A percentile compares a stretch with the other conserved stretches of the same genome.
Conservation (phyloP, 305 asterid species). For the Fraxinus nigra region DNA sequence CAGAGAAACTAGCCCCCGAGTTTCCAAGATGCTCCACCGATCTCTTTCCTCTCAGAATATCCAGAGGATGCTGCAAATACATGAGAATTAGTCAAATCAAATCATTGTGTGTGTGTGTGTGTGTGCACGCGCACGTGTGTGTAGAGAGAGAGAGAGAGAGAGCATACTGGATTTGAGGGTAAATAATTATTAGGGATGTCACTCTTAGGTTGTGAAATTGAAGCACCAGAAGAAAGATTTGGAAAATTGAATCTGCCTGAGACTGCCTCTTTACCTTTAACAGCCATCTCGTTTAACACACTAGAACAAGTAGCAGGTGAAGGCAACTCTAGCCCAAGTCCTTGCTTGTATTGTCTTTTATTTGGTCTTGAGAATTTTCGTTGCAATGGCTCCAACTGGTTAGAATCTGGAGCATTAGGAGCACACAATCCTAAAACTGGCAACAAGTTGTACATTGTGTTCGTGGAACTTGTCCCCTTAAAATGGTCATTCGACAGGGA, state of each 20-base stretch:
- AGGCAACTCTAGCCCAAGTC: conserved; percentile 40
- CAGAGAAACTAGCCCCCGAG: conserved; percentile 45
- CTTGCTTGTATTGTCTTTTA: conserved; percentile 46
- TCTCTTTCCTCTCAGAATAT: conserved; percentile 55
- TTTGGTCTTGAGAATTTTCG: conserved; percentile 39
- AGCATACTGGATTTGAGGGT: conserved; percentile 35
- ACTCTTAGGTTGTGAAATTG: conserved; percentile 27
- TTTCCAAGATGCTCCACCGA: conserved; percentile 44
- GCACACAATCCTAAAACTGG: conserved; percentile 90
- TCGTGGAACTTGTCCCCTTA: conserved; percentile 38
- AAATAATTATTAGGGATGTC: conserved; percentile 26
- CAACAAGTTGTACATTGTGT: conserved; percentile 40
- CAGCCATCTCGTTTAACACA: conserved; percentile 27
- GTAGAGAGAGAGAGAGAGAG: conserved; percentile 28
- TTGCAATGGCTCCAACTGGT: conserved; percentile 45
- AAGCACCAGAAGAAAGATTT: conserved; percentile 30
- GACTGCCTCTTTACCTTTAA: conserved; percentile 24
- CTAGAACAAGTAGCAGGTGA: conserved; percentile 31
- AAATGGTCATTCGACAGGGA: conserved; percentile 32
- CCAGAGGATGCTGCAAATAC: conserved; percentile 56
- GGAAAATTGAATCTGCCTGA: conserved; percentile 31
- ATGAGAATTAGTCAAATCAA: conserved; percentile 10
- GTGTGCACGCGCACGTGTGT: no score
- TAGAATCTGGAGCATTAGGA: conserved; percentile 64
- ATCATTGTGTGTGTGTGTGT: not conserved